Evolutionary conservation across 148 eudicot species (phyloP), one percentile per base, ranked within the genome.

Genomic region (Persicaria maculosa): DNA sequence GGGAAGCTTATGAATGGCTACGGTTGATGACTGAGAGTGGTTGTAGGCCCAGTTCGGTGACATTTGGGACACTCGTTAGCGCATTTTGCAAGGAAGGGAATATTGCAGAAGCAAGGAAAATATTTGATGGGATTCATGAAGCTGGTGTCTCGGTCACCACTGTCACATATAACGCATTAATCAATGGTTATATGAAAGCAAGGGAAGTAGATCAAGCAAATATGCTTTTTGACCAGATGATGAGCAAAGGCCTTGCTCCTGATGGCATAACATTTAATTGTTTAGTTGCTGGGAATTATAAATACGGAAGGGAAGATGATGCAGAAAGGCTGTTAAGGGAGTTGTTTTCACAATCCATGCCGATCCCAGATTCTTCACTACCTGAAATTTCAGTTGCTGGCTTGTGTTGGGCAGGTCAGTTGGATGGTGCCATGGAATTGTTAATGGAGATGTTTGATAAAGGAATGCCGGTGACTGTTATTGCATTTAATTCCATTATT

Each of bases 81-180:
- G 87, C 94, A 45, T 68, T 90, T 74, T 89, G 97, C 80, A 95
- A 87, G 80, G 88, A 90, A 79, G 99, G 99, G 79, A 89, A 95
- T 80, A 73, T 89, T 57, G 79, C 46, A 46, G 85, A 81, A 62
- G 99, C 97, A 31, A 90, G 87, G 76, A 86, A 83, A 55, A 45
- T 90, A 19, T 90, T 90, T 54, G 81, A 87, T 70, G 80, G 77
- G 52, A 81, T 89, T 80, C 79, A 53, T 76, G 87, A 86, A 71
- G 54, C 81, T 75, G 91, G 90, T 71, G 74, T 89, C 44, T 57
- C 19, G 65, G 90, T 88, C 19, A 86, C 72, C 78, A 85, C 90
- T 46, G 68, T 61, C 9, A 76, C 82, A 50, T 86, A 92, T 76
- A 95, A 95, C 74, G 81, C 88, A 40, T 71, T 95, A 64, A 86